phyloP scores from a whole-genome alignment of 75 land plant genomes.

The Pinus albicaulis region DNA sequence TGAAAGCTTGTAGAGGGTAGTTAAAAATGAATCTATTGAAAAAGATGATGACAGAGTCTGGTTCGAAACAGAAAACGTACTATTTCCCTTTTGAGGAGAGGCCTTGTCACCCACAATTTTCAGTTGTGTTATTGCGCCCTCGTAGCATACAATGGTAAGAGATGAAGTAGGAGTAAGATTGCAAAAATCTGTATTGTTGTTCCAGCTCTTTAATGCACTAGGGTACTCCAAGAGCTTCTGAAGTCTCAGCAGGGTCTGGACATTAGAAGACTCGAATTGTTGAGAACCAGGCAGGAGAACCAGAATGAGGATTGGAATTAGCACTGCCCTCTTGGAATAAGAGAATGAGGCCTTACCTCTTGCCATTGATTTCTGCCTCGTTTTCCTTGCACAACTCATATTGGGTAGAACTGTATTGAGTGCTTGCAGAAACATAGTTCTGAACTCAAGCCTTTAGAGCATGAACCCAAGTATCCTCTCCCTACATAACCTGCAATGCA shows the following conservation, averaged over 20 bases:
- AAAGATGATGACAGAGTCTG: constrained; percentile 38
- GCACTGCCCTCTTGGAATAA: not conserved
- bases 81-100: constrained; percentile 18
- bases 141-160: constrained; percentile 66
- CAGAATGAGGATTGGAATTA: constrained; percentile 16
- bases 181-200: constrained; percentile 56
- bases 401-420: no score
- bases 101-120: constrained; percentile 72
- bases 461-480: no score
- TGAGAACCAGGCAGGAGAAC: constrained; percentile 15
- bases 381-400: no score
- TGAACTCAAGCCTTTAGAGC: no score
- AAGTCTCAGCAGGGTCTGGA: constrained; percentile 42
- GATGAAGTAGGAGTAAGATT: constrained; percentile 31
- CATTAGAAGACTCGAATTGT: constrained; percentile 41
- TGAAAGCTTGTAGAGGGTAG: constrained; percentile 30
- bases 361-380: constrained; percentile 1
- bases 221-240: constrained; percentile 55
- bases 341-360: not conserved
- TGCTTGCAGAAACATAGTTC: no score
- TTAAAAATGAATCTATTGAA: constrained; percentile 46
- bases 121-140: constrained; percentile 64
- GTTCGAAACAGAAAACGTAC: constrained; percentile 8
- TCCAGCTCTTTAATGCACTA: constrained; percentile 36
- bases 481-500: no score